These are phyloP conservation scores for Fusarium mangiferae DNA, from an alignment of 2,329 filamentous ascomycete genomes.

Conservation along the genomic window DNA sequence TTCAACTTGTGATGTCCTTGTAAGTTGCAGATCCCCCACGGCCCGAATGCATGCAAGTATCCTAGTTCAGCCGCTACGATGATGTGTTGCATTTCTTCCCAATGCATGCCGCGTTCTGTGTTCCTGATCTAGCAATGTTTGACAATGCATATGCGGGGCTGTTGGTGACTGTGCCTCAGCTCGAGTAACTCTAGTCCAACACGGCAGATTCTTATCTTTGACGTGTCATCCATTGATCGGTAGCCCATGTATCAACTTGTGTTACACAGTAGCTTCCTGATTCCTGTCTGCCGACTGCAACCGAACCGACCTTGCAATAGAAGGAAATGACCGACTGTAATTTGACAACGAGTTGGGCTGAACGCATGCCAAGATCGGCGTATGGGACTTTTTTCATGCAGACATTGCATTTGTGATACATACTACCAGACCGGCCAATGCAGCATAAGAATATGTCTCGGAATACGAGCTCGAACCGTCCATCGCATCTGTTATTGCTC, in stretches of 20 bases:
- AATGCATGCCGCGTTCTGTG: fast-evolving
- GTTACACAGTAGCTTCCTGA: fast-evolving
- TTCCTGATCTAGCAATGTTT: too few relatives aligned
- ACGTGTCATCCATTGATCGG: neutral
- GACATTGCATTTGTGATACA: neutral
- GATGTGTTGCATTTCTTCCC: neutral
- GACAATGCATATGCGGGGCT: neutral
- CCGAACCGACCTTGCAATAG: neutral
- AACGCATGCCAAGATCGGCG: neutral
- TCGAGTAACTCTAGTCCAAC: too few relatives aligned
- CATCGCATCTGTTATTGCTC: neutral
- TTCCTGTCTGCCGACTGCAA: neutral
- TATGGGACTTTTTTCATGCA: neutral
- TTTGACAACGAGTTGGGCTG: neutral
- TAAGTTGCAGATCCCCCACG: neutral
- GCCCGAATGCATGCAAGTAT: neutral
- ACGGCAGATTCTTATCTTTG: neutral
- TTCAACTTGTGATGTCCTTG: neutral
- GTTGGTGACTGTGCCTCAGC: neutral
- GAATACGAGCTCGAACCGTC: neutral
- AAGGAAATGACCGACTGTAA: neutral
- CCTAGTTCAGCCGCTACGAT: neutral
- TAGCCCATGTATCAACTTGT: neutral
- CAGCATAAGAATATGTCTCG: fast-evolving
- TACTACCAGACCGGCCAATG: neutral